Base-by-base conservation (phyloP, 257 asterid genomes). In the Catharanthus roseus region DNA sequence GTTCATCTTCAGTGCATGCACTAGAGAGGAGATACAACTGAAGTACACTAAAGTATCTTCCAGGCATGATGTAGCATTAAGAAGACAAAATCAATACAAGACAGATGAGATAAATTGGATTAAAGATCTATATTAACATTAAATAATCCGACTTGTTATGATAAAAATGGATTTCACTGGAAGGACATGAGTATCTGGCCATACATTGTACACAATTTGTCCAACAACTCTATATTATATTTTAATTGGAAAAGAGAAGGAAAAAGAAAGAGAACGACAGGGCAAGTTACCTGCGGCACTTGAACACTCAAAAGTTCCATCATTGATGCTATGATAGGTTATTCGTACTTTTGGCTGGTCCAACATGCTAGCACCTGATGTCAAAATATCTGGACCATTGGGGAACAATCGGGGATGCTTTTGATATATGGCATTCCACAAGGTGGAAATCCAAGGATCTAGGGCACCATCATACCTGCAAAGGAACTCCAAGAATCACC, bases 391-490 rank as follows among this genome's bases (percentile, higher is more conserved):
- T 11, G 87, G 86, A 80, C 92, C 91, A 55, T 82, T 86, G 53
- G 96, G 97, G 72, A 93, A 89, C 63, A 93, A 68, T 47, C 41
- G 67, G 24, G 79, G 83, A 75, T 86, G 76, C 78, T 39, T 82
- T 77, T 83, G 81, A 74, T 88, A 83, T 74, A 93, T 47, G 70
- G 72, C 66, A 76, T 78, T 79, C 99, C 99, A 95, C 85, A 95
- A 85, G 73, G 83, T 75, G 68, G 90, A 80, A 93, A 88, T 78
- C 99, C 99, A 95, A 38, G 95, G 96, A 88, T 95, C 99, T 60
- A 91, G 79, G 80, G 95, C 90, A 74, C 96, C 99, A 82, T 95
- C 99, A 85, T 95, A 89, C 86, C 99, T 95, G 76, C 57, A 36
- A 57, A 73, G 50, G 57, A 78, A 66, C 65, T 66, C 61, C 54